A percentile compares a stretch with the other conserved stretches of the same genome.
Conservation (phyloP, 1,284 basidiomycete species). For the Leccinum proximum region DNA sequence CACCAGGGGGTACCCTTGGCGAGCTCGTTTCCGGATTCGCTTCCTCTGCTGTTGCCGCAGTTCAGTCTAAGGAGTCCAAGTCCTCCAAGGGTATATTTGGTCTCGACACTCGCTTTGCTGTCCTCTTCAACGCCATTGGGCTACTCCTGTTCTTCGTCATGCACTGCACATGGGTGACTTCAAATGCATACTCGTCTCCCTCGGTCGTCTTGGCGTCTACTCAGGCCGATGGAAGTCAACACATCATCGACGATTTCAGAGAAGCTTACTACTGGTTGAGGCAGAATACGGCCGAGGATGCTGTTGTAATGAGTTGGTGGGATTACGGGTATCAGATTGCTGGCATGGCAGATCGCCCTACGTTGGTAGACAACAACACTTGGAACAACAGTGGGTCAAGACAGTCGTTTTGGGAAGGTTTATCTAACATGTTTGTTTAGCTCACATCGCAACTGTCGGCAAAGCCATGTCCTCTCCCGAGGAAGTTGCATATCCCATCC, state of each 20-base stretch:
- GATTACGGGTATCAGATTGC: conserved; percentile 99
- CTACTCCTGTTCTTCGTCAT: conserved; percentile 90
- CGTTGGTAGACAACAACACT: conserved; percentile 98
- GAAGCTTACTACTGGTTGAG: conserved; percentile 99
- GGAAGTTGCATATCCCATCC: conserved; percentile 95
- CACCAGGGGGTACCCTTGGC: conserved; percentile 33
- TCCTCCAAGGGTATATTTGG: conserved; percentile 72
- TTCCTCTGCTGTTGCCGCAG: conserved; percentile 30
- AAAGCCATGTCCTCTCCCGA: conserved; percentile 97
- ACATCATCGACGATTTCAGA: conserved; percentile 99
- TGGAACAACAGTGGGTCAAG: conserved; percentile 95
- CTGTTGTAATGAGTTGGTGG: conserved; percentile 99
- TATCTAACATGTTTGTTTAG: conserved; percentile 35
- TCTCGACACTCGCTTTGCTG: conserved; percentile 77
- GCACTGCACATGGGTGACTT: conserved; percentile 98
- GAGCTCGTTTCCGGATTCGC: conserved; percentile 45
- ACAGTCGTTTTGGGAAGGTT: background rate
- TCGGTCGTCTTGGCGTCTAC: conserved; percentile 92
- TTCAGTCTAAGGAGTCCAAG: conserved; percentile 21
- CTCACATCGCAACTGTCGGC: conserved; percentile 95
- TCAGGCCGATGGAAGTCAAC: conserved; percentile 83
- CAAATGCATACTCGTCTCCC: conserved; percentile 95
- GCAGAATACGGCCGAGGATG: conserved; percentile 90
- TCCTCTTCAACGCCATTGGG: conserved; percentile 75
- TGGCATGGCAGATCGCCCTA: conserved; percentile 98